Evolutionary conservation across 805 yeast species (phyloP).

Genomic region (Zygosaccharomyces rouxii): DNA sequence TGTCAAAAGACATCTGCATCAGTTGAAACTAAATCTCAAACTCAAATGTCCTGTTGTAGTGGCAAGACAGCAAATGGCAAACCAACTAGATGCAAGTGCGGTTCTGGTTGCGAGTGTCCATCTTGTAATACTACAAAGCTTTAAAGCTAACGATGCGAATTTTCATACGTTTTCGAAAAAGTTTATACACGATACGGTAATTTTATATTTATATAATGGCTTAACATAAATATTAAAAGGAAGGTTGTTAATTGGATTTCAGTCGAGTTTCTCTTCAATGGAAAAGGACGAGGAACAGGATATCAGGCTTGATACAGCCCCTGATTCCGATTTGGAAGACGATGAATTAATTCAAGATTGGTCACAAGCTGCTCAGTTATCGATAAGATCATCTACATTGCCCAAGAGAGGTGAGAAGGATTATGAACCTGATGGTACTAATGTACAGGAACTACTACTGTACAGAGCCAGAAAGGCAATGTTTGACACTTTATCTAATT

Average conservation of each 20-base stretch:
- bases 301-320: not conserved
- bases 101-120: conserved; percentile 17
- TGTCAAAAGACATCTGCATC: not conserved
- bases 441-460: conserved; percentile 45
- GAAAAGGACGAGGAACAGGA: conserved; percentile 4
- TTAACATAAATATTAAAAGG: not conserved
- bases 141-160: not conserved
- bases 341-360: conserved; percentile 54
- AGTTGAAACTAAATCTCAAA: not conserved
- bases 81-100: conserved; percentile 19
- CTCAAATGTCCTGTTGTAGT: conserved; percentile 9
- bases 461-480: conserved; percentile 58
- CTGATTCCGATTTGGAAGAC: conserved; percentile 31
- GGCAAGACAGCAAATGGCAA: conserved; percentile 7
- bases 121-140: conserved; percentile 20
- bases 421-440: conserved; percentile 75
- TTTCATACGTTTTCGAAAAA: not conserved
- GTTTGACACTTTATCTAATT: conserved; percentile 58
- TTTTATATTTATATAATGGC: not conserved
- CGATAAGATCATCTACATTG: conserved; percentile 20
- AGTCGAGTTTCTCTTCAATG: not conserved
- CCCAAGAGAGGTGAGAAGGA: conserved; percentile 84
- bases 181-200: not conserved
- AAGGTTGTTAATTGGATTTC: not conserved
- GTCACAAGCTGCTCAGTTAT: conserved; percentile 38